These are phyloP conservation scores for Avena atlantica DNA, from an alignment of 176 grass and related monocot genomes.

Conservation along the genomic window DNA sequence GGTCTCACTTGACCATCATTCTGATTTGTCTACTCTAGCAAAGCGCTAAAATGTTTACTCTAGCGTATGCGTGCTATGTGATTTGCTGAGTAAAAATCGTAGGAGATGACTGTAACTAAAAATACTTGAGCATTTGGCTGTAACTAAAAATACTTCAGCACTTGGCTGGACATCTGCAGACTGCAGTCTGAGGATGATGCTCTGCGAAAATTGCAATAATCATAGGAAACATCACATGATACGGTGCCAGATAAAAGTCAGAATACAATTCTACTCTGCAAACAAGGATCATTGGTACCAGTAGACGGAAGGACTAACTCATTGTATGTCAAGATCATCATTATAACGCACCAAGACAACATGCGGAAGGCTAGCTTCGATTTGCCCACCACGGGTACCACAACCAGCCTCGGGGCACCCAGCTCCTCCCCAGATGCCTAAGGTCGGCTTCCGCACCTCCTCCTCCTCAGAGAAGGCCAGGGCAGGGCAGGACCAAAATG, in stretches of 20 bases:
- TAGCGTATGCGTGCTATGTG: not conserved
- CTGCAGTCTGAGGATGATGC: not conserved
- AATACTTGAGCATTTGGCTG: not conserved
- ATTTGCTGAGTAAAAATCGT: not conserved
- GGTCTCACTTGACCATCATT: no score
- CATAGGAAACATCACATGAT: not conserved
- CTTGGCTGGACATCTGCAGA: not conserved
- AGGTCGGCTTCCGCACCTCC: no score
- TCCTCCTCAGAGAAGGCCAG: no score
- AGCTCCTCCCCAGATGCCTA: no score
- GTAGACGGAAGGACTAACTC: not conserved
- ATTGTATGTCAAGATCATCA: not conserved
- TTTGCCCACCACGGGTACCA: no score
- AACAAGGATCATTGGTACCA: not conserved
- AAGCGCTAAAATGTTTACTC: no score
- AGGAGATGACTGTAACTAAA: not conserved
- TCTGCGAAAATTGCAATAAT: not conserved
- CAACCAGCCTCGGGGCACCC: no score
- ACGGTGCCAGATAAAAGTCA: not conserved
- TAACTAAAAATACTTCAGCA: no score
- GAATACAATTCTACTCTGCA: not conserved
- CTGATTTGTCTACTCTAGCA: no score
- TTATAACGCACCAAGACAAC: no score
- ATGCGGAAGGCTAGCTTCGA: no score
- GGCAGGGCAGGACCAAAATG: no score